phyloP scores from a whole-genome alignment of 139 green algal genomes.

The Chlorella sp. region DNA sequence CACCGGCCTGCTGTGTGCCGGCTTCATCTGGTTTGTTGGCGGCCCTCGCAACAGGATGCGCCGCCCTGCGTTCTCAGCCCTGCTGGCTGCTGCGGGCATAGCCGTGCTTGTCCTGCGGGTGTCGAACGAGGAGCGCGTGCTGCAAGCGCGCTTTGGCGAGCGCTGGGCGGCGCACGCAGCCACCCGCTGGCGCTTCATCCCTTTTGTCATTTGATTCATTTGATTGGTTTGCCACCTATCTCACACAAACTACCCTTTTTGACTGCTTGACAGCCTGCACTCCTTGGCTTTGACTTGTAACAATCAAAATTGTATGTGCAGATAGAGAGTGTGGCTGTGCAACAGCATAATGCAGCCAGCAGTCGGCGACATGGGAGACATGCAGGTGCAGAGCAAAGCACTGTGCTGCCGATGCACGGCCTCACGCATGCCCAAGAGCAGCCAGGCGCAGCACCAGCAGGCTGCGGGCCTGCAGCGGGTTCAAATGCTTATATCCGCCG shows the following conservation, averaged over 20 bases:
- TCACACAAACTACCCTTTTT: neutral
- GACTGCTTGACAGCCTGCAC: neutral
- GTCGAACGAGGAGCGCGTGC: slow-evolving; percentile 10
- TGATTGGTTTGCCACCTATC: too few species aligned
- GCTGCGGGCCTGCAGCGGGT: slow-evolving; percentile 35
- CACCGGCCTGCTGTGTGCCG: neutral
- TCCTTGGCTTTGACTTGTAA: neutral
- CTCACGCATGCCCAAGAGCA: neutral
- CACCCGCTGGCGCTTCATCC: slow-evolving; percentile 12
- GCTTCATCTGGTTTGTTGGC: neutral
- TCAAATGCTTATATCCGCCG: slow-evolving; percentile 26
- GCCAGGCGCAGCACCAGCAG: slow-evolving; percentile 29
- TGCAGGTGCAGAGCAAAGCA: too few species aligned
- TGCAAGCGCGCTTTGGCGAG: slow-evolving; percentile 19
- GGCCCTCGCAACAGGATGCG: neutral
- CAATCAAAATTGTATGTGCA: too few species aligned
- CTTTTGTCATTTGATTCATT: neutral
- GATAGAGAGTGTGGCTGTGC: too few species aligned
- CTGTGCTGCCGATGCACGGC: neutral
- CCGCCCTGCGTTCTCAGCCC: neutral
- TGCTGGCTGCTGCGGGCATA: neutral
- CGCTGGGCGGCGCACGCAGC: neutral
- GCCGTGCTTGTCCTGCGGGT: neutral
- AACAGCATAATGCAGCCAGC: too few species aligned
- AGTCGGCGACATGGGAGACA: too few species aligned